phyloP scores from a whole-genome alignment of 2,329 filamentous ascomycete genomes.

The Apiospora kogelbergensis region DNA sequence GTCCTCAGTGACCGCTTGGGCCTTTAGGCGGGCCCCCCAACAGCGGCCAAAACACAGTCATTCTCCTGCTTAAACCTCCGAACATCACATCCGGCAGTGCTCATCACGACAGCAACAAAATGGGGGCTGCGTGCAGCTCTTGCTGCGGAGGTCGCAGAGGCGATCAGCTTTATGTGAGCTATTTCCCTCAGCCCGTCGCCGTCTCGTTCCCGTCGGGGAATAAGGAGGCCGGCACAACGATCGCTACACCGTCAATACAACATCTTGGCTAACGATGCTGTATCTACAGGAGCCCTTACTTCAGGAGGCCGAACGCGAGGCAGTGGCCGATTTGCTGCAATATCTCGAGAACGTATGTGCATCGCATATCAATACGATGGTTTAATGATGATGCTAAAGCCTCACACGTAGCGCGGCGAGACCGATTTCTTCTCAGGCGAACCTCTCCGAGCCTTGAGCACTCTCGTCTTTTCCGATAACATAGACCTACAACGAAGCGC shows the following conservation, averaged over 20 bases:
- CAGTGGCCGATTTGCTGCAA: conserved; percentile 90
- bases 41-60: conserved; percentile 11
- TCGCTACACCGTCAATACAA: background rate
- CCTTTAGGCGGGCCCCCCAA: conserved; percentile 9
- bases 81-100: background rate
- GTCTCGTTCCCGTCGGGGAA: background rate
- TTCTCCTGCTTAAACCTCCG: background rate
- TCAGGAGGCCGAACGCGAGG: conserved; percentile 94
- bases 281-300: conserved; percentile 81
- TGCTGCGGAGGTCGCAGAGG: conserved; percentile 12
- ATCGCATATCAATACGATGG: background rate
- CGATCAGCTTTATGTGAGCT: conserved; percentile 11
- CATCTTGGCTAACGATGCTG: background rate
- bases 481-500: conserved; percentile 96
- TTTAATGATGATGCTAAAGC: background rate
- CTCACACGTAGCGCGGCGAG: conserved; percentile 70
- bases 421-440: conserved; percentile 98
- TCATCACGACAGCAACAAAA: conserved; percentile 8
- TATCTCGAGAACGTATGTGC: conserved; percentile 89
- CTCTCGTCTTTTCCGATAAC: conserved; percentile 97
- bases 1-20: conserved; percentile 9
- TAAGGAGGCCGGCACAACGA: background rate
- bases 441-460: conserved; percentile 89
- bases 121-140: conserved; percentile 11
- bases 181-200: background rate